Conservation (phyloP, 192 early-diverging fungal genomes). For the Coemansia sp. region DNA sequence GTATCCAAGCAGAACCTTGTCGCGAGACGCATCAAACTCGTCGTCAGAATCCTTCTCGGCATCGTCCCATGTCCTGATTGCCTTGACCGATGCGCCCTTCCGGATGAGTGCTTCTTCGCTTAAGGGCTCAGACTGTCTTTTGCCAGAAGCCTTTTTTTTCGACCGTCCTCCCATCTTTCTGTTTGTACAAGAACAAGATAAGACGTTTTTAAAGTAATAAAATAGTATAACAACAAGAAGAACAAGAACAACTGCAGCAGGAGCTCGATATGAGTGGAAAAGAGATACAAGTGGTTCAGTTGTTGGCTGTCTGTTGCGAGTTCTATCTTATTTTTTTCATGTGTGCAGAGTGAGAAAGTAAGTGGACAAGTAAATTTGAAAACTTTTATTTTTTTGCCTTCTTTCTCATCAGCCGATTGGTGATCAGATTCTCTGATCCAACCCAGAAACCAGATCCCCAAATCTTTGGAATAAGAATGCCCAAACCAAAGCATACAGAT, state of each 20-base stretch:
- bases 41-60: constrained; percentile 77
- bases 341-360: too few relatives aligned
- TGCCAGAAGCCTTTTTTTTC: constrained; percentile 25
- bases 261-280: background rate
- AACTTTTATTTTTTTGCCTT: too few relatives aligned
- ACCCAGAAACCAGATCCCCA: too few relatives aligned
- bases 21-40: constrained; percentile 64
- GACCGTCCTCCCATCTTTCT: constrained; percentile 35
- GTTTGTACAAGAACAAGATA: constrained; percentile 2
- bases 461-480: too few relatives aligned
- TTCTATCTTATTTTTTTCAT: too few relatives aligned
- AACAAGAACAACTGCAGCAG: background rate
- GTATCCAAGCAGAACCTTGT: constrained; percentile 57
- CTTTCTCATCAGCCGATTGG: too few relatives aligned
- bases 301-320: too few relatives aligned
- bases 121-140: constrained; percentile 1
- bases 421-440: too few relatives aligned
- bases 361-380: too few relatives aligned
- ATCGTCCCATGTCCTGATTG: constrained; percentile 71
- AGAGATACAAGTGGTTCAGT: too few relatives aligned
- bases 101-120: constrained; percentile 41
- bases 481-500: too few relatives aligned
- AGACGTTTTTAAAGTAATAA: background rate
- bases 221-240: background rate
- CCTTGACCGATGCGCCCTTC: constrained; percentile 57